Percentiles rank a stretch among this genome's conserved stretches.
Conservation (phyloP, 2,329 filamentous ascomycete species). For the Sporothrix globosa region DNA sequence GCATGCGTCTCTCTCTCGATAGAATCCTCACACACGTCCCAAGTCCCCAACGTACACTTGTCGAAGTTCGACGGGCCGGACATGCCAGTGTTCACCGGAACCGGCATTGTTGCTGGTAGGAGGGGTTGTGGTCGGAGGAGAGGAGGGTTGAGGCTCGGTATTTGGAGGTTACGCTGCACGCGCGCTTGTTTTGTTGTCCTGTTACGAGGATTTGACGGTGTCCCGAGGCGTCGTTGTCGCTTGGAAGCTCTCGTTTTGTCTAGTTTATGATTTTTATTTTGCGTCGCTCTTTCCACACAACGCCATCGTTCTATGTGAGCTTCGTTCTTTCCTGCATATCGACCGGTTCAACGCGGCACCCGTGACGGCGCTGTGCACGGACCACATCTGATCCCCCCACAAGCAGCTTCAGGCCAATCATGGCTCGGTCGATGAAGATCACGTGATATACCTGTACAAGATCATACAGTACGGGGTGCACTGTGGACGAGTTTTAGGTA, state of each 20-base stretch:
- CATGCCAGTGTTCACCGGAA: constrained; percentile 40
- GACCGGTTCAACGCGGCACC: constrained; percentile 27
- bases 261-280: neutral
- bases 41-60: constrained; percentile 52
- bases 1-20: constrained; percentile 29
- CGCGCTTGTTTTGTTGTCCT: neutral
- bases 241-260: neutral
- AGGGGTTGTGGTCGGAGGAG: constrained; percentile 3
- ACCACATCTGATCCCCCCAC: constrained; percentile 27
- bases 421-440: neutral
- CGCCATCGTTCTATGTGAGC: constrained; percentile 6
- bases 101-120: constrained; percentile 41
- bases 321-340: constrained; percentile 23
- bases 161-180: neutral
- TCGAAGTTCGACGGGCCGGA: constrained; percentile 57
- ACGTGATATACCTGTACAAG: neutral
- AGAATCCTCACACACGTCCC: too few relatives aligned
- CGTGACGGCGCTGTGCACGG: constrained; percentile 32
- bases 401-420: constrained; percentile 29
- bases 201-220: constrained; percentile 12
- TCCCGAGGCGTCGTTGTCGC: neutral
- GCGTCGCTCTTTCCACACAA: neutral
- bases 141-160: neutral
- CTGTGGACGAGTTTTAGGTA: neutral
- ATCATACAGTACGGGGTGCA: neutral